Evolutionary conservation across 768 basidiomycete species (phyloP).

Genomic region (Leccinum disarticulatum): DNA sequence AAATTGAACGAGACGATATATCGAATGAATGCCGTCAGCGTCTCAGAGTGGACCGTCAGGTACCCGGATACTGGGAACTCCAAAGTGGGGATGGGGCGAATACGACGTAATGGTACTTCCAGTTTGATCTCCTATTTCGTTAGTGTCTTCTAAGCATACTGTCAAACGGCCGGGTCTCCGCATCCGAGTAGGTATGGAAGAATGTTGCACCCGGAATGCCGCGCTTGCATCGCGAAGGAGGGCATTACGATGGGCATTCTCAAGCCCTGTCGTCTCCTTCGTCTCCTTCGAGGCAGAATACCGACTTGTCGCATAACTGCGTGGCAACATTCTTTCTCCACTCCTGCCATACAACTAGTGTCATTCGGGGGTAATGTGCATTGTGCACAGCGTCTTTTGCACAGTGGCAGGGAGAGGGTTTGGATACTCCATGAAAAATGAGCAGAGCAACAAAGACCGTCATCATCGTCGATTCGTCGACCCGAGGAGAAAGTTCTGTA

Average conservation of each 20-base stretch:
- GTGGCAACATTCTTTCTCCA: constrained; percentile 18
- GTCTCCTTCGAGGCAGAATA: constrained; percentile 8
- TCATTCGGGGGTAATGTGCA: constrained; percentile 19
- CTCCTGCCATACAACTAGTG: constrained; percentile 22
- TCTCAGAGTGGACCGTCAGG: too few relatives aligned
- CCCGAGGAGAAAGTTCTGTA: constrained; percentile 12
- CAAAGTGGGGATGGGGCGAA: too few relatives aligned
- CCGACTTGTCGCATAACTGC: constrained; percentile 10
- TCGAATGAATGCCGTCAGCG: too few relatives aligned
- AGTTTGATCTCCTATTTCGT: too few relatives aligned
- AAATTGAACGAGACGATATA: too few relatives aligned
- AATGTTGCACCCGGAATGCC: constrained; percentile 3
- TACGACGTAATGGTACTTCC: too few relatives aligned
- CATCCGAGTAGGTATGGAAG: too few relatives aligned
- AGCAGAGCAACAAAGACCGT: constrained; percentile 16
- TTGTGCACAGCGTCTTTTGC: constrained; percentile 15
- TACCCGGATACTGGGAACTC: too few relatives aligned
- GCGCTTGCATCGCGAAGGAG: constrained; percentile 26
- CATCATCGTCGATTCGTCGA: constrained; percentile 15
- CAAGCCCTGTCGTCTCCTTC: background rate
- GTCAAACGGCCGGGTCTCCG: too few relatives aligned
- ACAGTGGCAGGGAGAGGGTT: background rate
- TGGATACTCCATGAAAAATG: constrained; percentile 6
- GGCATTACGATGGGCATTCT: constrained; percentile 8
- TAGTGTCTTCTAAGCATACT: too few relatives aligned